A percentile compares a stretch with the other conserved stretches of the same genome.
Evolutionary conservation across 2,329 filamentous ascomycete species (phyloP).

Genomic region (Diaporthe destruens): DNA sequence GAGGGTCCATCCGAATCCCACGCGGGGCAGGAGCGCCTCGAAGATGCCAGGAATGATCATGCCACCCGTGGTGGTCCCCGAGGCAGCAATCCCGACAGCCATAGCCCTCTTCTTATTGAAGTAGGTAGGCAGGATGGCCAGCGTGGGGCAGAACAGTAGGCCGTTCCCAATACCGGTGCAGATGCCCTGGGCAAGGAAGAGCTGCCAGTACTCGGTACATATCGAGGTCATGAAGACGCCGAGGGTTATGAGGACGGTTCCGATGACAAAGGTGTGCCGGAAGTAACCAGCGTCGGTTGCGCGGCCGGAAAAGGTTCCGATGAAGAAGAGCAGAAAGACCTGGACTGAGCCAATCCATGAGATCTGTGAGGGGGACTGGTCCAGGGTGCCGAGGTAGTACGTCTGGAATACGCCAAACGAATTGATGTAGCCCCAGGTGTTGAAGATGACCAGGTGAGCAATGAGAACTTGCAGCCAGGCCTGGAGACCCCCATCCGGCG

Average conservation of each 20-base stretch:
- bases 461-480: slow-evolving; percentile 59
- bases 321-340: slow-evolving; percentile 67
- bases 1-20: slow-evolving; percentile 71
- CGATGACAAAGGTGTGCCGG: slow-evolving; percentile 55
- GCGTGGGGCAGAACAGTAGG: slow-evolving; percentile 72
- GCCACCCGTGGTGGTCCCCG: slow-evolving; percentile 70
- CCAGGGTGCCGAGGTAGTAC: slow-evolving; percentile 60
- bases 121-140: slow-evolving; percentile 76
- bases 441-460: slow-evolving; percentile 62
- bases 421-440: slow-evolving; percentile 67
- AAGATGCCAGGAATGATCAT: slow-evolving; percentile 70
- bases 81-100: slow-evolving; percentile 71
- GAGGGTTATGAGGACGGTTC: slow-evolving; percentile 56
- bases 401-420: slow-evolving; percentile 68
- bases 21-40: slow-evolving; percentile 63
- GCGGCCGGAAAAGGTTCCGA: slow-evolving; percentile 65
- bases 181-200: slow-evolving; percentile 68
- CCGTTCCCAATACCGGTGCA: slow-evolving; percentile 70
- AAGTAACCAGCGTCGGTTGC: slow-evolving; percentile 67
- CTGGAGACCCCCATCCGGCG: slow-evolving; percentile 62
- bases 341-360: slow-evolving; percentile 69
- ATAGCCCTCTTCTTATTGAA: slow-evolving; percentile 69
- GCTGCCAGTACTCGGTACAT: slow-evolving; percentile 64
- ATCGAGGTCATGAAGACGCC: slow-evolving; percentile 62
- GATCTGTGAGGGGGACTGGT: slow-evolving; percentile 57